A percentile compares a stretch with the other conserved stretches of the same genome.
phyloP scores from a whole-genome alignment of 768 basidiomycete genomes.

The Mrakia hoshinonis region DNA sequence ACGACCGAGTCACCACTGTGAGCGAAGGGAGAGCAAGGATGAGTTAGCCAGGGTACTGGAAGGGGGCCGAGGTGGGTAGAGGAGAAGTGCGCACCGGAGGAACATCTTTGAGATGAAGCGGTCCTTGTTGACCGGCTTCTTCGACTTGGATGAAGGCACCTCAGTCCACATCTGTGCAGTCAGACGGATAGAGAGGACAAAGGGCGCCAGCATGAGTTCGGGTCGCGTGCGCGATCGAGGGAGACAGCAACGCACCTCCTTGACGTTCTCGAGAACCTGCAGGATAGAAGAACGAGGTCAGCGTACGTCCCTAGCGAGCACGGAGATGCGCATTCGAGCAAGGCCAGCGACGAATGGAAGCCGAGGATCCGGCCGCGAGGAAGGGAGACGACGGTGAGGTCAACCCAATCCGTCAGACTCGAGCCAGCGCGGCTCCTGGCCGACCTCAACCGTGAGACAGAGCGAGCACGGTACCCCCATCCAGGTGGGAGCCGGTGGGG shows the following conservation, averaged over 20 bases:
- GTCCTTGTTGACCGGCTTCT: constrained; percentile 98
- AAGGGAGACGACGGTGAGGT: background rate
- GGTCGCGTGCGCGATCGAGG: background rate
- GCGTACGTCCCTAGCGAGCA: background rate
- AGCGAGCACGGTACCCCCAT: too few species aligned
- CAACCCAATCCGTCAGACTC: background rate
- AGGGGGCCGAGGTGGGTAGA: background rate
- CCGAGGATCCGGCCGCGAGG: background rate
- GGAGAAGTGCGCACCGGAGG: constrained; percentile 21
- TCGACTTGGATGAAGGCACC: constrained; percentile 92
- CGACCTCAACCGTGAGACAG: too few species aligned
- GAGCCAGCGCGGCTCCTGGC: too few species aligned
- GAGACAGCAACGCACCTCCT: constrained; percentile 30
- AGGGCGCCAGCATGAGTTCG: constrained; percentile 13
- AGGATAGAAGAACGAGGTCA: background rate
- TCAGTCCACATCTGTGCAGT: constrained; percentile 94
- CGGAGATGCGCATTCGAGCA: background rate
- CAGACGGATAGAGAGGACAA: background rate
- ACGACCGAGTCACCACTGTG: constrained; percentile 92
- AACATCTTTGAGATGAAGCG: constrained; percentile 61
- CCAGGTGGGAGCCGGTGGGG: too few species aligned
- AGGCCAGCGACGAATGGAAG: background rate
- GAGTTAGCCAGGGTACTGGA: constrained; percentile 3
- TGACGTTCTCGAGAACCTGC: constrained; percentile 35
- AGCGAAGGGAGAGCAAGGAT: constrained; percentile 30